phyloP scores from a whole-genome alignment of 2,329 filamentous ascomycete genomes.

The Thermoascus crustaceus region DNA sequence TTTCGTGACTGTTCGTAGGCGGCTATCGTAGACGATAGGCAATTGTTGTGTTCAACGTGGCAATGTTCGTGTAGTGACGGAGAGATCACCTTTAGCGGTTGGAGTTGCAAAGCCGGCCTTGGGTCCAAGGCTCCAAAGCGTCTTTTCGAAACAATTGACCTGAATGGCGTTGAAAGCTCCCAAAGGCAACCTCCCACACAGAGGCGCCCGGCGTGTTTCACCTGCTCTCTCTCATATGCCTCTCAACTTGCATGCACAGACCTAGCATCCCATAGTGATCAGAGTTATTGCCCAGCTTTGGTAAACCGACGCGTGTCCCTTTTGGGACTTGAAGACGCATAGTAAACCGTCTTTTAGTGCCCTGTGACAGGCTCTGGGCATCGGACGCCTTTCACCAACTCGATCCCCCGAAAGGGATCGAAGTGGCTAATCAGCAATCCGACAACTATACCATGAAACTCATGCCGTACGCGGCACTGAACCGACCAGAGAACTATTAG shows the following conservation, averaged over 20 bases:
- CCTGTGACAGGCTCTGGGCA: constrained; percentile 38
- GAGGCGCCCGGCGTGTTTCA: constrained; percentile 45
- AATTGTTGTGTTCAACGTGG: constrained; percentile 29
- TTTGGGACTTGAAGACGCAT: constrained; percentile 37
- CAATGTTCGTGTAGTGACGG: constrained; percentile 11
- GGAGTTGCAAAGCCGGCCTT: not conserved
- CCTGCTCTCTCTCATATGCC: constrained; percentile 41
- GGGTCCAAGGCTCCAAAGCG: constrained; percentile 1
- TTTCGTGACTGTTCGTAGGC: constrained; percentile 40
- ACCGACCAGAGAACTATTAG: constrained; percentile 76
- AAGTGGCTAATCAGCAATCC: constrained; percentile 57
- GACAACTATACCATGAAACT: constrained; percentile 70
- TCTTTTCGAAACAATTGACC: constrained; percentile 9
- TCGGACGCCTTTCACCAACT: constrained; percentile 28
- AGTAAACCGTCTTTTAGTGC: constrained; percentile 37
- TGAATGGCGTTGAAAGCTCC: constrained; percentile 26
- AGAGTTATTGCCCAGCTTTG: constrained; percentile 49
- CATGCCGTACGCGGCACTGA: constrained; percentile 28
- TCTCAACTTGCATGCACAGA: constrained; percentile 31
- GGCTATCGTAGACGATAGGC: constrained; percentile 12
- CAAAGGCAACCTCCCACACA: constrained; percentile 40
- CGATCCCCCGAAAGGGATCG: constrained; percentile 22
- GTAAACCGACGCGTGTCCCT: constrained; percentile 46
- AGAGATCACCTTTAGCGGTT: too few species aligned
- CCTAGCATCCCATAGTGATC: constrained; percentile 53